phyloP scores from a whole-genome alignment of 768 basidiomycete species.

The Suillus cothurnatus region DNA sequence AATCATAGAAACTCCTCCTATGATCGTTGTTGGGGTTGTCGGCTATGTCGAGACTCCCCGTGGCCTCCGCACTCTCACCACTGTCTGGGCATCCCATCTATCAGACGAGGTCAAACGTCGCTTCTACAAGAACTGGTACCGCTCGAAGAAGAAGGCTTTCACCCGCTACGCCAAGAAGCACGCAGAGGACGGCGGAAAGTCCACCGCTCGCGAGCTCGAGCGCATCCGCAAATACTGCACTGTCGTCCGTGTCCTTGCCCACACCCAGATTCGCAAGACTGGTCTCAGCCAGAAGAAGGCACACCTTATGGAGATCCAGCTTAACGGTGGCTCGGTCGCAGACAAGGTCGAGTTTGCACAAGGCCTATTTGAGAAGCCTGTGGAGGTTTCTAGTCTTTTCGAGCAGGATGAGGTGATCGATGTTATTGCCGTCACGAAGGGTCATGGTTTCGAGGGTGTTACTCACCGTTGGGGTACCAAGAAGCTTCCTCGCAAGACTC shows the following conservation, averaged over 20 bases:
- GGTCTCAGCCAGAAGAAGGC: constrained; percentile 99
- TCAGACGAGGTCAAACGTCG: constrained; percentile 98
- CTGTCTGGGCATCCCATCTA: constrained; percentile 97
- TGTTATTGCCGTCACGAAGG: constrained; percentile 97
- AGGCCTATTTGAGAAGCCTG: constrained; percentile 93
- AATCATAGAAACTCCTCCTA: constrained; percentile 93
- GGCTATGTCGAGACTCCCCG: constrained; percentile 99
- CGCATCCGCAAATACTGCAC: constrained; percentile 99
- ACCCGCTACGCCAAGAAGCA: constrained; percentile 99
- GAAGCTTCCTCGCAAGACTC: constrained; percentile 98
- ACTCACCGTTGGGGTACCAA: constrained; percentile 99
- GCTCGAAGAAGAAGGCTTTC: constrained; percentile 99
- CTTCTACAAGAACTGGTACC: constrained; percentile 99
- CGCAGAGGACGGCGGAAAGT: constrained; percentile 92
- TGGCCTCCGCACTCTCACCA: constrained; percentile 97
- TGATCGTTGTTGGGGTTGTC: constrained; percentile 96
- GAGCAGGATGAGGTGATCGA: constrained; percentile 98
- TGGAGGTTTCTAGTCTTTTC: constrained; percentile 84
- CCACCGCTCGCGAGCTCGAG: constrained; percentile 93
- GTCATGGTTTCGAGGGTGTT: constrained; percentile 99
- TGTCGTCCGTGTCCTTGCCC: constrained; percentile 98
- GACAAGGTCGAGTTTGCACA: constrained; percentile 98
- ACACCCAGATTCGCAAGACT: constrained; percentile 98
- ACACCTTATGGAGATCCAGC: constrained; percentile 99
- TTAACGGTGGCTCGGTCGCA: constrained; percentile 93